Conservation (phyloP, 257 asterid genomes). For the Solanum lignicaule region DNA sequence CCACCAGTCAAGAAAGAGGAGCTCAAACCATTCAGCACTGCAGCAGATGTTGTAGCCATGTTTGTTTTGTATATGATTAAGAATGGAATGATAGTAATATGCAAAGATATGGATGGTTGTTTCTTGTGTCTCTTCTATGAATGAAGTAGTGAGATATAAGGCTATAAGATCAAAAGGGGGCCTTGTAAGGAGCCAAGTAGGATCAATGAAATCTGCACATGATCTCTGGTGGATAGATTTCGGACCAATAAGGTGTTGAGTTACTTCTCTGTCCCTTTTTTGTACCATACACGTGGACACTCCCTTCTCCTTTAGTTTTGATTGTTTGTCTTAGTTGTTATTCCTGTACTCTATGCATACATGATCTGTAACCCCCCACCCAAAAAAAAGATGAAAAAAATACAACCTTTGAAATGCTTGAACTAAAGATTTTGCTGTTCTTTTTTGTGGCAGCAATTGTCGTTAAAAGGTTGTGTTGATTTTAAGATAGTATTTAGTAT, state of each 20-base stretch:
- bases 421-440: not conserved
- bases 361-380: not conserved
- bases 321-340: not conserved
- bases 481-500: not conserved
- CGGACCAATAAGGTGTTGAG: conserved; percentile 36
- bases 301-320: conserved; percentile 18
- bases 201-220: conserved; percentile 35
- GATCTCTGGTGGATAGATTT: conserved; percentile 32
- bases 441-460: not conserved
- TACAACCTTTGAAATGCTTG: not conserved
- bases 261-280: conserved; percentile 21
- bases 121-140: not conserved
- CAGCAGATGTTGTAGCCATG: conserved; percentile 94
- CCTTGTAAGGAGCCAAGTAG: conserved; percentile 38
- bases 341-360: not conserved
- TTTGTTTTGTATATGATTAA: not conserved
- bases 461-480: not conserved
- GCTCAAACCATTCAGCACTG: conserved; percentile 65
- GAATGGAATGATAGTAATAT: not conserved
- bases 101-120: not conserved
- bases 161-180: conserved; percentile 18
- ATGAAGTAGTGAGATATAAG: conserved; percentile 5
- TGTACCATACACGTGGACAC: conserved; percentile 24
- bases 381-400: not conserved
- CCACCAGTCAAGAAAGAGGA: conserved; percentile 73